These are phyloP conservation scores for Osmozyma mogii DNA, from an alignment of 805 yeast genomes.

Conservation along the genomic window DNA sequence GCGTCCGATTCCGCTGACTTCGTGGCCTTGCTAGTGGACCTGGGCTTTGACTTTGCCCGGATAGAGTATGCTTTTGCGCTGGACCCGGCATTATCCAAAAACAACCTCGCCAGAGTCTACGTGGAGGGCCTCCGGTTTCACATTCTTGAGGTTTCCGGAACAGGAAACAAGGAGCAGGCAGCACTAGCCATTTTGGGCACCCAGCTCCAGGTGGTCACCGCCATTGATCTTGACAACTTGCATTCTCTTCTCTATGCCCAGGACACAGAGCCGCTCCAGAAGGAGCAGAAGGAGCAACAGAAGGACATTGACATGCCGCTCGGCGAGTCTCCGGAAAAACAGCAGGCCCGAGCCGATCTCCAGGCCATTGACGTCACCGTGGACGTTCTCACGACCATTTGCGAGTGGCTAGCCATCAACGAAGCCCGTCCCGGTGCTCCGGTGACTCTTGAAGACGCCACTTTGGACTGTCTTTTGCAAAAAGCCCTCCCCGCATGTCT, in stretches of 20 bases:
- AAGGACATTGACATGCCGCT: slow-evolving; percentile 18
- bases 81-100: slow-evolving; percentile 5
- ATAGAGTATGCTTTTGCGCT: background rate
- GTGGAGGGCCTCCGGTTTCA: slow-evolving; percentile 38
- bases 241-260: slow-evolving; percentile 19
- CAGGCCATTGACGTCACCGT: slow-evolving; percentile 63
- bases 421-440: slow-evolving; percentile 18
- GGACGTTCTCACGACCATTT: slow-evolving; percentile 68
- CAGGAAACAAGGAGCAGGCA: slow-evolving; percentile 13
- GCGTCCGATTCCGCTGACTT: slow-evolving; percentile 52
- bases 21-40: slow-evolving; percentile 21
- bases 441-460: slow-evolving; percentile 13
- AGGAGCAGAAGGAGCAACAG: slow-evolving; percentile 9
- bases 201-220: slow-evolving; percentile 16
- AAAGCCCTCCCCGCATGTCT: slow-evolving; percentile 24
- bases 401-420: slow-evolving; percentile 45
- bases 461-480: slow-evolving; percentile 14
- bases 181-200: slow-evolving; percentile 15
- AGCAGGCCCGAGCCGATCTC: slow-evolving; percentile 42
- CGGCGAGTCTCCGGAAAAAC: slow-evolving; percentile 28
- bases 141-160: slow-evolving; percentile 23
- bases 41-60: slow-evolving; percentile 13
- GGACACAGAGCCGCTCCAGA: slow-evolving; percentile 27
- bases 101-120: slow-evolving; percentile 26
- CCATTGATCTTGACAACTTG: slow-evolving; percentile 18